A percentile compares a stretch with the other conserved stretches of the same genome.
Evolutionary conservation across 345 rosid species (phyloP).

Genomic region (Pugionium cornutum): DNA sequence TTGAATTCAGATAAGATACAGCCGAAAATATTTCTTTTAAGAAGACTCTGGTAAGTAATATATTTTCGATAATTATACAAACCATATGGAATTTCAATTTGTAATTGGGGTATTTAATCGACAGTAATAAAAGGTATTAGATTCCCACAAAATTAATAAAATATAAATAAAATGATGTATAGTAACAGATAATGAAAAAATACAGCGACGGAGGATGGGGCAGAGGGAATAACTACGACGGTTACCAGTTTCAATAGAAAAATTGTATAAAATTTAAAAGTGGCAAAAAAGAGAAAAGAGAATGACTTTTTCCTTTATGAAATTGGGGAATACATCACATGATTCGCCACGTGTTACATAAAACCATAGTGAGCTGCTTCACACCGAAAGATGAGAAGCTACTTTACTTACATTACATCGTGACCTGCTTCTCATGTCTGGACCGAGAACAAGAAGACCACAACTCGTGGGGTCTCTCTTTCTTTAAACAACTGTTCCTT

Average conservation of each 20-base stretch:
- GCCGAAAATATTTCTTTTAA: no score
- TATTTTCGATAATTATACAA: neutral
- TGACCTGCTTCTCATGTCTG: slow-evolving; percentile 17
- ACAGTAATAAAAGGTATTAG: no score
- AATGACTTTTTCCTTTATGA: neutral
- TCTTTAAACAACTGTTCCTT: slow-evolving; percentile 30
- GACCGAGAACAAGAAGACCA: slow-evolving; percentile 25
- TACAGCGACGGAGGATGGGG: neutral
- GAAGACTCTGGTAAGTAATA: no score
- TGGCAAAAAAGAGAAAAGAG: neutral
- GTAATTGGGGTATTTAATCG: no score
- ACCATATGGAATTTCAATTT: neutral
- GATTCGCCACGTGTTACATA: slow-evolving; percentile 16
- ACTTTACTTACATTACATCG: no score
- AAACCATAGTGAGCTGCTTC: slow-evolving; percentile 18
- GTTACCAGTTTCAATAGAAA: slow-evolving; percentile 22
- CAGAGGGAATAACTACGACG: slow-evolving; percentile 16
- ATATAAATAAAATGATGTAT: no score
- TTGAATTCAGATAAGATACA: neutral
- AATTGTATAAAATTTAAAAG: neutral
- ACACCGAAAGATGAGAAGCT: slow-evolving; percentile 23
- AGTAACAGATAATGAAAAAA: no score
- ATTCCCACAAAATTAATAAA: no score
- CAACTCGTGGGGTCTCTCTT: slow-evolving; percentile 21
- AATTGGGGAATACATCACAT: slow-evolving; percentile 18